Conservation (phyloP, 495 filamentous ascomycete species). For the Daldinia childiae region DNA sequence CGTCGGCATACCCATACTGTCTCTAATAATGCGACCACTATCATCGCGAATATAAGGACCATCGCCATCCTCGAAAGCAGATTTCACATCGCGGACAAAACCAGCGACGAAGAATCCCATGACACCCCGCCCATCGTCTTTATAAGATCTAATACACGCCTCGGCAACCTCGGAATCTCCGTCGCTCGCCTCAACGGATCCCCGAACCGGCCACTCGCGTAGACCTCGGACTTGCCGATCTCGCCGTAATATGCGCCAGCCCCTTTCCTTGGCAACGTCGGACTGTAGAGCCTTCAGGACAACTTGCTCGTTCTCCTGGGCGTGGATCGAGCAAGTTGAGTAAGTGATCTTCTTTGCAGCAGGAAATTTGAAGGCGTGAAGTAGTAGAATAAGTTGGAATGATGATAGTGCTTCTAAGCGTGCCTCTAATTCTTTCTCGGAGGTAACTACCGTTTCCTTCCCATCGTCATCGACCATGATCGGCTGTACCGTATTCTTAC, state of each 20-base stretch:
- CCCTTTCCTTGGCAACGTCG: conserved; percentile 67
- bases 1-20: conserved; percentile 51
- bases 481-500: conserved; percentile 43
- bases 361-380: conserved; percentile 86
- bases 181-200: conserved; percentile 59
- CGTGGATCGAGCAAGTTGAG: conserved; percentile 89
- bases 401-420: conserved; percentile 77
- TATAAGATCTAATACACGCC: conserved; percentile 81
- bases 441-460: conserved; percentile 51
- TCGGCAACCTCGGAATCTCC: conserved; percentile 59
- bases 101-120: conserved; percentile 59
- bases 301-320: conserved; percentile 87
- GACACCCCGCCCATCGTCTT: conserved; percentile 77
- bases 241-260: conserved; percentile 79
- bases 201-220: conserved; percentile 75
- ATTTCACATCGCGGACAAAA: conserved; percentile 48
- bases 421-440: conserved; percentile 55
- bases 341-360: conserved; percentile 82
- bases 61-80: conserved; percentile 20
- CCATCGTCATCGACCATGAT: conserved; percentile 62
- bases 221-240: conserved; percentile 77
- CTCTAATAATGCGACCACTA: conserved; percentile 51
- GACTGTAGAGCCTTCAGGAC: conserved; percentile 74
- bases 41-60: conserved; percentile 52
- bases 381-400: conserved; percentile 79